Evolutionary conservation across 768 basidiomycete genomes (phyloP).

Genomic region (Leccinum sublutescens): DNA sequence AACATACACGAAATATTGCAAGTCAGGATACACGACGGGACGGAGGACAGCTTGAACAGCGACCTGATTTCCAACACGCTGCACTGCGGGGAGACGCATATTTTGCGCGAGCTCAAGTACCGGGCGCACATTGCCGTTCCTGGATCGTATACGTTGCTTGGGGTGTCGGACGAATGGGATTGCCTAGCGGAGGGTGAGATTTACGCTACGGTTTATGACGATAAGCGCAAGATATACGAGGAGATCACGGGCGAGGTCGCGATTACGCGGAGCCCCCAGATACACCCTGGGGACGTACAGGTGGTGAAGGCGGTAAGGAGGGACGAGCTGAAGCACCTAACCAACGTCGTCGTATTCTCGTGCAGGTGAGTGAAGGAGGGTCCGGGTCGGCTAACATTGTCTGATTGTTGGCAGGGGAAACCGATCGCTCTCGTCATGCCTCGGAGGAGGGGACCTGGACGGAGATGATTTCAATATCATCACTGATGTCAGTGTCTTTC

Average conservation of each 20-base stretch:
- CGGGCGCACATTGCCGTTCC: conserved; percentile 51
- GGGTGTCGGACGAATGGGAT: conserved; percentile 50
- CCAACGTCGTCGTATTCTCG: conserved; percentile 51
- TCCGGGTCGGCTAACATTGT: conserved; percentile 5
- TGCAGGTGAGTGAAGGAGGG: conserved; percentile 34
- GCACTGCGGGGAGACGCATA: conserved; percentile 41
- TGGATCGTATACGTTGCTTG: conserved; percentile 48
- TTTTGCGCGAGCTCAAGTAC: conserved; percentile 51
- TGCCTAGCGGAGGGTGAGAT: conserved; percentile 47
- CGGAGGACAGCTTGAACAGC: conserved; percentile 25
- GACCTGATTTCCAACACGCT: conserved; percentile 38
- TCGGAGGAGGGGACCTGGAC: conserved; percentile 56
- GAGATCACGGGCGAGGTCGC: conserved; percentile 38
- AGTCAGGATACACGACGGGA: conserved; percentile 19
- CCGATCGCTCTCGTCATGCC: conserved; percentile 44
- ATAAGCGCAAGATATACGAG: conserved; percentile 24
- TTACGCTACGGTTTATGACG: conserved; percentile 41
- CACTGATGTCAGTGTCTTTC: conserved; percentile 35
- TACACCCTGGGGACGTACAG: conserved; percentile 50
- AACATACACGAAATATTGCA: conserved; percentile 36
- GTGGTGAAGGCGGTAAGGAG: conserved; percentile 42
- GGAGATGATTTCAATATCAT: conserved; percentile 53
- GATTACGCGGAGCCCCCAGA: conserved; percentile 52
- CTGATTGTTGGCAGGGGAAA: conserved; percentile 33
- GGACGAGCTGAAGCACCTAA: conserved; percentile 38